These are phyloP conservation scores for Grigorovia transvaalensis DNA, from an alignment of 805 yeast genomes.

Conservation along the genomic window DNA sequence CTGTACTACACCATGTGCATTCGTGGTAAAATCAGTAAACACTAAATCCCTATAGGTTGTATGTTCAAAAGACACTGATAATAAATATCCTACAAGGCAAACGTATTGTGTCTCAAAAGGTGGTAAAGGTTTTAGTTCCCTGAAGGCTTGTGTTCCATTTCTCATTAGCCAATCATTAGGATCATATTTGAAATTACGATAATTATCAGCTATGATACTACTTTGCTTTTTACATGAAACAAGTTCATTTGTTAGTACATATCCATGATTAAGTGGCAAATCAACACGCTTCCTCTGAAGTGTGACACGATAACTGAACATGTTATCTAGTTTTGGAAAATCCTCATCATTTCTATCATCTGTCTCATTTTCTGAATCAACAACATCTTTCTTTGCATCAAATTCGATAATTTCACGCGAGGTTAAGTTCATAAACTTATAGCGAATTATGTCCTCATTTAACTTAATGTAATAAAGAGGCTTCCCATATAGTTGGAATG, in stretches of 20 bases:
- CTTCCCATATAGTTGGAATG: neutral
- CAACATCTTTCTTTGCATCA: neutral
- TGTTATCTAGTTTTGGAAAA: neutral
- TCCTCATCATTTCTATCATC: neutral
- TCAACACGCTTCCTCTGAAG: neutral
- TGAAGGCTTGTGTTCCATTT: neutral
- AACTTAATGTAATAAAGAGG: neutral
- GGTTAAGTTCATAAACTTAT: neutral
- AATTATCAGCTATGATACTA: neutral
- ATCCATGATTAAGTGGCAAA: neutral
- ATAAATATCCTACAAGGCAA: conserved; percentile 11
- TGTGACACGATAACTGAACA: neutral
- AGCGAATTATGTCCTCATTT: neutral
- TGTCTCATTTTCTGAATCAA: neutral
- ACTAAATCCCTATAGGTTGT: conserved; percentile 9
- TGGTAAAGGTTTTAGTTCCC: neutral
- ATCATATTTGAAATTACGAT: neutral
- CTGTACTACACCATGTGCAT: conserved; percentile 5
- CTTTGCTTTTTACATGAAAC: neutral
- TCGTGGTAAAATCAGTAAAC: conserved; percentile 24
- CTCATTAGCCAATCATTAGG: neutral
- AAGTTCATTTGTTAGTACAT: neutral
- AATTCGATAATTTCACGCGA: neutral
- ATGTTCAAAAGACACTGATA: conserved; percentile 13
- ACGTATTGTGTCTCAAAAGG: neutral